Conservation (phyloP, 768 basidiomycete genomes). For the Suillus alpinus region DNA sequence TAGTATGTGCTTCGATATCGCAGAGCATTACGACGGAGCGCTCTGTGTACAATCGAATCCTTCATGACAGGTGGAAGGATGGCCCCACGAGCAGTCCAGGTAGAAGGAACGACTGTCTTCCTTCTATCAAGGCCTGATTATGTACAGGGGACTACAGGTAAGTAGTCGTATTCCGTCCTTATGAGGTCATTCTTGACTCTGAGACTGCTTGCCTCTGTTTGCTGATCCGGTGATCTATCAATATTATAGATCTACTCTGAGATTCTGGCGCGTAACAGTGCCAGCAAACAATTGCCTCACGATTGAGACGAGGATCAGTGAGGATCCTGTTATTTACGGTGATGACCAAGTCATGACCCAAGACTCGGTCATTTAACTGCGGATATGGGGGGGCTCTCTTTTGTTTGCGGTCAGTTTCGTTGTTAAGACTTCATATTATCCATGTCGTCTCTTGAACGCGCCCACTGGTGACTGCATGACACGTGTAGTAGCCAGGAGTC, state of each 20-base stretch:
- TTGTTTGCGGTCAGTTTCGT: not conserved
- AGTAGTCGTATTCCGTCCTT: not conserved
- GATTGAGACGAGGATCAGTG: not conserved
- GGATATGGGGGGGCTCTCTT: not conserved
- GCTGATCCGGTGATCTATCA: not conserved
- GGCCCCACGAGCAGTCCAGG: not conserved
- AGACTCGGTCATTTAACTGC: not conserved
- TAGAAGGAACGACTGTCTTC: not conserved
- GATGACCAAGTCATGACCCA: not conserved
- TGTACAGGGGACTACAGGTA: not conserved
- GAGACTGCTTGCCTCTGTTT: not conserved
- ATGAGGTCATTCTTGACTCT: not conserved
- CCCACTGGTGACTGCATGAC: not conserved
- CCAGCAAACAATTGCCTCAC: not conserved
- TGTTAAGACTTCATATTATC: not conserved
- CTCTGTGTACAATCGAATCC: not conserved
- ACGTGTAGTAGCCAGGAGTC: conserved; percentile 38
- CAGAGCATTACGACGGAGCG: not conserved
- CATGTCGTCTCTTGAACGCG: not conserved
- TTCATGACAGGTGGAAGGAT: not conserved
- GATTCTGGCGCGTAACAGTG: not conserved
- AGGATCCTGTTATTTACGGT: not conserved
- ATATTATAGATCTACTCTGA: not conserved
- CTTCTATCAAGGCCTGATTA: not conserved
- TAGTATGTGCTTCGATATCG: not conserved